Percentiles rank a stretch among this genome's conserved stretches.
These are phyloP conservation scores for Clathrospora elynae DNA, from an alignment of 2,329 filamentous ascomycete genomes.

Conservation along the genomic window DNA sequence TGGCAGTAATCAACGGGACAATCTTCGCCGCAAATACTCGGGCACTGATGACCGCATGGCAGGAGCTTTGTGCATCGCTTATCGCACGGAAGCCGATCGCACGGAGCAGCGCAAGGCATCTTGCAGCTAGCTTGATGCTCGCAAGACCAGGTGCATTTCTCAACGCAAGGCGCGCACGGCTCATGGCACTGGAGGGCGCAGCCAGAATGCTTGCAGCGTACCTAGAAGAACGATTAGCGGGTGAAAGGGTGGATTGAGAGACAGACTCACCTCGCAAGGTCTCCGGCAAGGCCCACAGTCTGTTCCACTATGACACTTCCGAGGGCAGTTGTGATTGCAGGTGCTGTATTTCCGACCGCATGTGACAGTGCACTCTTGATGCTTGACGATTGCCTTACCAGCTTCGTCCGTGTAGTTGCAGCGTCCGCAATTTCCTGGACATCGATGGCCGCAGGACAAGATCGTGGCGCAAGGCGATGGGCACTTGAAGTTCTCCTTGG, in stretches of 20 bases:
- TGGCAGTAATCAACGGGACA: conserved; percentile 32
- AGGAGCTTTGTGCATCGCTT: conserved; percentile 31
- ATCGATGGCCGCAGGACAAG: conserved; percentile 64
- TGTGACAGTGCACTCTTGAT: conserved; percentile 21
- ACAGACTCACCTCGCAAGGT: conserved; percentile 25
- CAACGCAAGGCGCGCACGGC: conserved; percentile 40
- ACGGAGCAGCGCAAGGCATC: conserved; percentile 43
- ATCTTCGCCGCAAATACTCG: conserved; percentile 36
- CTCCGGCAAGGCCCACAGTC: conserved; percentile 28
- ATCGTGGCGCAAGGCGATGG: conserved; percentile 51
- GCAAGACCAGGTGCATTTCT: conserved; percentile 42
- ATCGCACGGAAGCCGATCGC: conserved; percentile 36
- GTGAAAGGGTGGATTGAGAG: not conserved
- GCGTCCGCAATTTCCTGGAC: conserved; percentile 53
- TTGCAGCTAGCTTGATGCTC: conserved; percentile 38
- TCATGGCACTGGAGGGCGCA: conserved; percentile 36
- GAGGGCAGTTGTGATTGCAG: conserved; percentile 34
- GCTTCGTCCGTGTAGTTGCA: conserved; percentile 53
- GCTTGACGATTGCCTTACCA: conserved; percentile 1
- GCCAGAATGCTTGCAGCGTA: conserved; percentile 31
- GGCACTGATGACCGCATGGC: conserved; percentile 39
- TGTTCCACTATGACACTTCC: conserved; percentile 28
- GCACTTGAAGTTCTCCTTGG: conserved; percentile 54
- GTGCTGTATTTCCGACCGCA: conserved; percentile 33
- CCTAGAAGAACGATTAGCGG: conserved; percentile 13